Base-by-base conservation (phyloP, 169 alveolate genomes). In the Plasmodium ovale region DNA sequence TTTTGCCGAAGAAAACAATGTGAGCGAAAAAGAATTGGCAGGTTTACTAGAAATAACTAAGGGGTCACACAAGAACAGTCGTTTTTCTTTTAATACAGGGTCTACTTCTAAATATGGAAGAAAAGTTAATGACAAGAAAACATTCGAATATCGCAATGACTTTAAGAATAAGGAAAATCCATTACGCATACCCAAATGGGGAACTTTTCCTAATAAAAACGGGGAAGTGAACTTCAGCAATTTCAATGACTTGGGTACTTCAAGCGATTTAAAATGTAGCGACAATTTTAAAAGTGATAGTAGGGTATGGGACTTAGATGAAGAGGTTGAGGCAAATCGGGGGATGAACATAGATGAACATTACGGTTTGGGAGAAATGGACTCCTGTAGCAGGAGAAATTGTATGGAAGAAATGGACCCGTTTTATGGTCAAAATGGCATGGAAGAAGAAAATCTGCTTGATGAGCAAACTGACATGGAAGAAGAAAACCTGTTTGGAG, bases 1-100 rank as follows among this genome's bases (percentile, higher is more conserved):
- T 1, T 5, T 1, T 31, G 14, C 7, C 21, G 69, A 51, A 71
- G 53, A 29, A 49, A 27, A 29, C 14, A 71, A 51, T 6, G 3
- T 19, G 16, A 54, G 21, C 14, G 42, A 56, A 3, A 59, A 72
- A 16, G 49, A 60, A 54, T 10, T 37, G 0, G 12, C 51, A 23
- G 62, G 35, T 60, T 54, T 58, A 54, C 58, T 29, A 21, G 56
- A 56, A 44, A 72, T 72, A 54, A 72, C 87, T 9, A 72, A 72
- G 49, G 87, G 56, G 9, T 56, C 56, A 25, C 14, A 72, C 47
- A 47, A 54, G 33, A 54, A 72, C 0, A 72, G 23, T 72, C 53
- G 39, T 10, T 72, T 16, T 51, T 44, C 87, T 3, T 72, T 35
- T 4, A 44, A 72, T 56, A 14, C 53, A 14, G 16, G 47, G n/a